Conservation (phyloP, 2,329 filamentous ascomycete species). For the Aspergillus fischeri region DNA sequence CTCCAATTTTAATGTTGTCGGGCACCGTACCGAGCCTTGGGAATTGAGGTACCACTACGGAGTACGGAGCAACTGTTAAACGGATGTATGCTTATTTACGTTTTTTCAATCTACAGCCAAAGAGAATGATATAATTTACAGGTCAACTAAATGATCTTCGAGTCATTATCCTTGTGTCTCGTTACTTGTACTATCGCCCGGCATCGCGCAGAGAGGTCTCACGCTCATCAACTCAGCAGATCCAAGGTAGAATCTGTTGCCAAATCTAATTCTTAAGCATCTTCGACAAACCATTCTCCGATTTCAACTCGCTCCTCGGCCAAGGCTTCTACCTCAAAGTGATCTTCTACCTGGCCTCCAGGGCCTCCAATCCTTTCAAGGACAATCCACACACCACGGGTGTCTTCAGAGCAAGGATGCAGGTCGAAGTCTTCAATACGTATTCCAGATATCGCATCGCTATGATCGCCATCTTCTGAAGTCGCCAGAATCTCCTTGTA, state of each 20-base stretch:
- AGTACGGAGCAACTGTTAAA: no score
- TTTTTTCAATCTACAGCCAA: neutral
- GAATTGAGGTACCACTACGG: neutral
- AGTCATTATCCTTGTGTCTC: neutral
- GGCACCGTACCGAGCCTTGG: neutral
- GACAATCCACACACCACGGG: conserved; percentile 70
- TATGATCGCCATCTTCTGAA: conserved; percentile 71
- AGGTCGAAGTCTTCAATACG: conserved; percentile 72
- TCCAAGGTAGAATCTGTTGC: neutral
- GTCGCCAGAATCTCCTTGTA: conserved; percentile 61
- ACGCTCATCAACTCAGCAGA: neutral
- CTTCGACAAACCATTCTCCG: conserved; percentile 39
- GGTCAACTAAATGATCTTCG: neutral
- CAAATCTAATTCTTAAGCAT: conserved; percentile 16
- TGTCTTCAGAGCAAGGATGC: conserved; percentile 55
- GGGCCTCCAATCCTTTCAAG: conserved; percentile 71
- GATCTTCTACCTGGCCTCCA: conserved; percentile 46
- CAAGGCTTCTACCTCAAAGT: conserved; percentile 41
- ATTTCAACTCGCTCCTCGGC: conserved; percentile 41
- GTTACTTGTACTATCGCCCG: neutral
- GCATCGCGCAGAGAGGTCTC: neutral
- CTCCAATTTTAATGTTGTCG: neutral
- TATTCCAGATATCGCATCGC: conserved; percentile 62
- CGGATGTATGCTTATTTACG: neutral
- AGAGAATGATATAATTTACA: neutral